phyloP scores from a whole-genome alignment of 176 grass and related monocot genomes.

The Pharus latifolius region DNA sequence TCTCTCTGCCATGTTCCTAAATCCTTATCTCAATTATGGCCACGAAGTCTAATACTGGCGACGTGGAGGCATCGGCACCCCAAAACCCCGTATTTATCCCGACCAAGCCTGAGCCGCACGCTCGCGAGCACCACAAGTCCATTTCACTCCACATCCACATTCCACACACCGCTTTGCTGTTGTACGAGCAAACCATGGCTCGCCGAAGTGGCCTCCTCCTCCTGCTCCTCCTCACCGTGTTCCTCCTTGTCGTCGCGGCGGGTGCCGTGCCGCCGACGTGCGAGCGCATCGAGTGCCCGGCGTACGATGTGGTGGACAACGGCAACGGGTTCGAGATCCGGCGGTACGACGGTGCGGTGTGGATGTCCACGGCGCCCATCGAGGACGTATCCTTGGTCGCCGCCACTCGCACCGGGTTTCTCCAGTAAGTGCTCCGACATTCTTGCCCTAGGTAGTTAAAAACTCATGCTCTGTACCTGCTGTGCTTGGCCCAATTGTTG shows the following conservation, averaged over 20 bases:
- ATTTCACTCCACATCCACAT: not conserved
- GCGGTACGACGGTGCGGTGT: constrained; percentile 54
- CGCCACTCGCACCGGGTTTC: constrained; percentile 70
- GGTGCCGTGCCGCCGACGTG: constrained; percentile 54
- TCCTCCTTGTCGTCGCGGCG: not conserved
- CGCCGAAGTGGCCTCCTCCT: not conserved
- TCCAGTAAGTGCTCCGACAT: constrained; percentile 33
- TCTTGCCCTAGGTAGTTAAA: not conserved
- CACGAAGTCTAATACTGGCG: constrained; percentile 18
- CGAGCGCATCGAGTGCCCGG: constrained; percentile 93
- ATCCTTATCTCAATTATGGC: not conserved
- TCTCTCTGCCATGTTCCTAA: not conserved
- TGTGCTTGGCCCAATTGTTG: not conserved
- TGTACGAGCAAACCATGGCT: constrained; percentile 18
- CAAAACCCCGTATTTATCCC: constrained; percentile 6
- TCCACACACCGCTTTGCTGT: not conserved
- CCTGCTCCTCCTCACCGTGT: not conserved
- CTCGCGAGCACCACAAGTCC: constrained; percentile 10
- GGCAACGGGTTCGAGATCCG: constrained; percentile 95
- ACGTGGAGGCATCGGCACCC: constrained; percentile 42
- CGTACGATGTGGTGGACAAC: constrained; percentile 72
- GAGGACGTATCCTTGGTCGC: constrained; percentile 90
- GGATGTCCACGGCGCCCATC: constrained; percentile 65
- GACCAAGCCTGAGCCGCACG: not conserved
- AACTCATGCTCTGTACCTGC: not conserved